Evolutionary conservation across 768 basidiomycete genomes (phyloP).

Genomic region (Galerina marginata): DNA sequence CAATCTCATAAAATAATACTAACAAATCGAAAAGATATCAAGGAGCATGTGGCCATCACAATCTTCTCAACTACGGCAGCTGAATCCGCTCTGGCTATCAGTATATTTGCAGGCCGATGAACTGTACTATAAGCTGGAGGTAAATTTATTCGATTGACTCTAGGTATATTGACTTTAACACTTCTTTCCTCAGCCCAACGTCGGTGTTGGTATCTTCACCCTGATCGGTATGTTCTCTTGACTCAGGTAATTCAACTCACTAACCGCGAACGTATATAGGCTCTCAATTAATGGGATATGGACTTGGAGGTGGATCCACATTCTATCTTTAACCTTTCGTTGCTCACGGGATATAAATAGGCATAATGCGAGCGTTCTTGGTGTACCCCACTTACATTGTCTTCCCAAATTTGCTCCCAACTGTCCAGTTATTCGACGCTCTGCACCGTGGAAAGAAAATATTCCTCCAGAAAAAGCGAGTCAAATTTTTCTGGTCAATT

Average conservation of each 20-base stretch:
- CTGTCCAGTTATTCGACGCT: slow-evolving; percentile 46
- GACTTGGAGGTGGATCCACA: slow-evolving; percentile 36
- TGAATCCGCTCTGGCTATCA: slow-evolving; percentile 61
- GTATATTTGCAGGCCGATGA: slow-evolving; percentile 64
- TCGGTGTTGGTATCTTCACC: slow-evolving; percentile 48
- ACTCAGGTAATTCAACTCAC: neutral
- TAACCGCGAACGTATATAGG: slow-evolving; percentile 18
- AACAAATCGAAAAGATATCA: slow-evolving; percentile 39
- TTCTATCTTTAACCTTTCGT: slow-evolving; percentile 11
- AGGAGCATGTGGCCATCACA: slow-evolving; percentile 67
- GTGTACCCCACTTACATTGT: slow-evolving; percentile 57
- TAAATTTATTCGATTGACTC: slow-evolving; percentile 14
- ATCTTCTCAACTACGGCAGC: slow-evolving; percentile 67
- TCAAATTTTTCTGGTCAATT: slow-evolving; percentile 61
- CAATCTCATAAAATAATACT: neutral
- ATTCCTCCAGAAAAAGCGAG: slow-evolving; percentile 53
- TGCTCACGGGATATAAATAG: slow-evolving; percentile 17
- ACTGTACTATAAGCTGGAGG: slow-evolving; percentile 48
- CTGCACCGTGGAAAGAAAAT: slow-evolving; percentile 50
- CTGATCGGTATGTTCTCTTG: slow-evolving; percentile 33
- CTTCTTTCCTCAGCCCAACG: slow-evolving; percentile 36
- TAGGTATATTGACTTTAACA: neutral
- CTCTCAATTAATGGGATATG: slow-evolving; percentile 47
- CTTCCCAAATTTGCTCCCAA: slow-evolving; percentile 45
- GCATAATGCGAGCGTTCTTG: slow-evolving; percentile 52